Conservation (phyloP, 345 rosid genomes). For the Aurinia saxatilis region DNA sequence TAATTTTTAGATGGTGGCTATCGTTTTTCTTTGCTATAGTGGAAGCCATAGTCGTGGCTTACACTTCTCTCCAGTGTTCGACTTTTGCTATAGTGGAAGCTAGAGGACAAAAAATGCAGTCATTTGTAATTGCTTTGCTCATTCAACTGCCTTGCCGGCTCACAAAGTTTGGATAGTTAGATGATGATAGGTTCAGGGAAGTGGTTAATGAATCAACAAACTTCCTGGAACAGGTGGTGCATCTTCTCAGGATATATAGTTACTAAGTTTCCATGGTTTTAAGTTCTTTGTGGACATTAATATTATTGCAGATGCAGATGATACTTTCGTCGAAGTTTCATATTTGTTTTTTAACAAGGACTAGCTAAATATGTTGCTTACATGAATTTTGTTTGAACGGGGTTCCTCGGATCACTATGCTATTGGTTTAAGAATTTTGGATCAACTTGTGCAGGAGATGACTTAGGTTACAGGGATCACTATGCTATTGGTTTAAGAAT, state of each 20-base stretch:
- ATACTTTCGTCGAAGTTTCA: slow-evolving; percentile 1
- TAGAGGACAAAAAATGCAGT: slow-evolving; percentile 86
- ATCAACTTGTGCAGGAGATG: slow-evolving; percentile 98
- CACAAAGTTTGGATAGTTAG: slow-evolving; percentile 98
- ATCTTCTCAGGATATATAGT: slow-evolving; percentile 7
- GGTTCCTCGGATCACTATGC: slow-evolving; percentile 78
- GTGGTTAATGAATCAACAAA: slow-evolving; percentile 74
- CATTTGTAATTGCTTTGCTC: slow-evolving; percentile 77
- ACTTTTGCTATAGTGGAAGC: too few relatives aligned
- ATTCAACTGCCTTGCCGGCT: slow-evolving; percentile 87
- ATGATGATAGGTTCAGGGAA: slow-evolving; percentile 88
- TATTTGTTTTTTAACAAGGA: not conserved
- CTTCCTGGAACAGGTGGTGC: slow-evolving; percentile 81
- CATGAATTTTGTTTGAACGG: slow-evolving; percentile 31
- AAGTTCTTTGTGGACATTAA: slow-evolving; percentile 10
- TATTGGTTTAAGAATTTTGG: slow-evolving; percentile 91
- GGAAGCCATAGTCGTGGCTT: slow-evolving; percentile 70
- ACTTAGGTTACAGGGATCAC: slow-evolving; percentile 86
- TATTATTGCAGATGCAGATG: not conserved
- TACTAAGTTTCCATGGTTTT: slow-evolving; percentile 10
- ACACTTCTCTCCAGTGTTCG: slow-evolving; percentile 79
- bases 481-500: too few relatives aligned
- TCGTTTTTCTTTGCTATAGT: slow-evolving; percentile 81
- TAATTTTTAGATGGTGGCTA: slow-evolving; percentile 81
- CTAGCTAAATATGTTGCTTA: slow-evolving; percentile 14